phyloP scores from a whole-genome alignment of 1,284 basidiomycete genomes.

The Microbotryum lychnidis-dioicae region DNA sequence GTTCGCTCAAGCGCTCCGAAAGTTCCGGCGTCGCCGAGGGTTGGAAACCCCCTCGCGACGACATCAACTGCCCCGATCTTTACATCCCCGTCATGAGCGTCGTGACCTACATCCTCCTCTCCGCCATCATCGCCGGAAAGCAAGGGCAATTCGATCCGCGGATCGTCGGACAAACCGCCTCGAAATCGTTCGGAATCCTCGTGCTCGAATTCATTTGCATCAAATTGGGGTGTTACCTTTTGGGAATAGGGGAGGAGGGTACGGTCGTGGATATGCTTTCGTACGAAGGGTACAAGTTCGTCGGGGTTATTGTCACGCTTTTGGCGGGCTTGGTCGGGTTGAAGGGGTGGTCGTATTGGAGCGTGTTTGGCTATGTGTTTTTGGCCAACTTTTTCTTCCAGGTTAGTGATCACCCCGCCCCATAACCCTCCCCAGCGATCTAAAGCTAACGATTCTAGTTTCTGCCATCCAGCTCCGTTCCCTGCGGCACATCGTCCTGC shows the following conservation, averaged over 20 bases:
- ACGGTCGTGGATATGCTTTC: slow-evolving; percentile 54
- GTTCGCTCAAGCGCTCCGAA: slow-evolving; percentile 34
- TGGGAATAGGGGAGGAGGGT: slow-evolving; percentile 69
- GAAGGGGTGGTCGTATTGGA: slow-evolving; percentile 56
- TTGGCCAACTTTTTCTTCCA: slow-evolving; percentile 90
- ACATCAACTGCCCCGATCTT: slow-evolving; percentile 90
- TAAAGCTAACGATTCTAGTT: neutral
- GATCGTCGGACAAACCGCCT: slow-evolving; percentile 76
- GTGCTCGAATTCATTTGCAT: slow-evolving; percentile 79
- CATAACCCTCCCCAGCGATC: neutral
- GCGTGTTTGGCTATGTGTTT: slow-evolving; percentile 75
- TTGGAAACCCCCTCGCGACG: slow-evolving; percentile 81
- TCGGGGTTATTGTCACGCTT: slow-evolving; percentile 70
- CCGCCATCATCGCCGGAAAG: slow-evolving; percentile 67
- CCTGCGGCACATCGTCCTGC: slow-evolving; percentile 79
- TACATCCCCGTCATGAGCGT: slow-evolving; percentile 98
- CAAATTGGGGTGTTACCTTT: slow-evolving; percentile 81
- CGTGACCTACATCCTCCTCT: slow-evolving; percentile 87
- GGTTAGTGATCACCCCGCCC: slow-evolving; percentile 48
- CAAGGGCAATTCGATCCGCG: slow-evolving; percentile 79
- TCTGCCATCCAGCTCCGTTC: slow-evolving; percentile 63
- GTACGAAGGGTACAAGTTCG: slow-evolving; percentile 96
- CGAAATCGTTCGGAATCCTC: slow-evolving; percentile 64
- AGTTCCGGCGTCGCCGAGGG: slow-evolving; percentile 55
- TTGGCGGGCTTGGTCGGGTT: slow-evolving; percentile 55